Base-by-base conservation (phyloP, 805 yeast species). In the Pichia thaimueangensis region DNA sequence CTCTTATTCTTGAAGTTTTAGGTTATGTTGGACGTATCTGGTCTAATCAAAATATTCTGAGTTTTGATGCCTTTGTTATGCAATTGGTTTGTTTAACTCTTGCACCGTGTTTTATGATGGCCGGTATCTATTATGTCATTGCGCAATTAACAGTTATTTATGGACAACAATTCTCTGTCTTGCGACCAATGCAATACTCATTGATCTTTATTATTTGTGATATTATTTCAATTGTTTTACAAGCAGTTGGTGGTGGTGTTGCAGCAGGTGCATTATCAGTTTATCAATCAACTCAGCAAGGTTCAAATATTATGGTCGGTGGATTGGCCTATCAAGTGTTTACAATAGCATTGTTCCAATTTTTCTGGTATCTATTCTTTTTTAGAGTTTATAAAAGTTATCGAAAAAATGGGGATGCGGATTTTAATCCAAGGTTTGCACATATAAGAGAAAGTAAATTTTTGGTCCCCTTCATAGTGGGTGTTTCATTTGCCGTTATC, bases 61-160 rank as follows among this genome's bases (percentile, higher is more conserved):
- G 62, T 29, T 48, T 62, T 31, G 58, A 69, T 39, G 64, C 69
- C 23, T 87, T 70, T 54, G 55, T 82, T 33, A 62, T 80, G 52
- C 94, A 87, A 59, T 73, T 82, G 48, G 73, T 80, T 42, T 69
- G 80, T 53, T 63, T 86, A 43, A 85, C 91, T 0, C 61, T 87
- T 37, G 91, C 86, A 0, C 96, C 96, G 0, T 86, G 86, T 17
- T 82, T 87, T 58, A 67, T 84, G 35, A 82, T 85, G 85, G 96
- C 84, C 4, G 95, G 91, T 1, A 68, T 87, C 3, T 88, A 87
- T 62, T 82, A 73, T 50, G 67, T 79, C 41, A 62, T 87, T 49
- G 87, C 83, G 6, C 82, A 85, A 59, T 52, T 82, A 38, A 67
- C 80, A 36, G 77, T 80, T 43, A 60, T 85, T 1, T 78, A 76